Base-by-base conservation (phyloP, 1,284 basidiomycete species). In the Salmacisia buchloeana region DNA sequence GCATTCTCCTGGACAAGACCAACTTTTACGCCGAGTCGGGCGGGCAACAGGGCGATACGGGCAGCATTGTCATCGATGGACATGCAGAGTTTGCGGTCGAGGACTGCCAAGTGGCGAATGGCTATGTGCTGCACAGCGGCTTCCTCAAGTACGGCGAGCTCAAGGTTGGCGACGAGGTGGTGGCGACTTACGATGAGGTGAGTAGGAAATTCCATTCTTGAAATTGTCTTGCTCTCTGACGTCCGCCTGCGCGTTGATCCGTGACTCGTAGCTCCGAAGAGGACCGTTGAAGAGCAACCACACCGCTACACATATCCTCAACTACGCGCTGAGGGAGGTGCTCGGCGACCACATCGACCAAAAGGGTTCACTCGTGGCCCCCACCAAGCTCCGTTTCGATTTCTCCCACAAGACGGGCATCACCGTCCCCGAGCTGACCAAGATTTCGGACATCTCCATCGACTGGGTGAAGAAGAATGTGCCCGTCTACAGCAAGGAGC, bases 11-110 rank as follows among this genome's bases (percentile, higher is more conserved):
- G 60, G 92, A 98, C 82, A 86, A 85, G 63, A 97, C 94, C n/a
- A 92, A 89, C 82, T 96, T 98, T 81, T 99, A 98, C 75, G 94
- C 94, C 31, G 94, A 99, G 83, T 86, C 91, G 58, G 94, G 94
- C 80, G 96, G 94, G 43, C 94, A 99, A 81, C 94, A 98, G 82
- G 88, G 91, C 74, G 94, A 99, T 81, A 97, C 91, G 1, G 94
- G 94, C 64, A 90, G 88, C 71, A 90, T 98, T 70, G 87, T 93
- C 41, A 90, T 97, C 61, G 94, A 97, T 72, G 94, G 90, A 59
- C 83, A 87, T 72, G 88, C 90, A 58, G 92, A 96, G 79, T 97
- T 98, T 79, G 89, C 90, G 74, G 94, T 99, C 59, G 87, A 87
- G 58, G 91, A 97, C 74, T 92, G 94, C 7, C 94, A 98, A 80